Evolutionary conservation across 352 stramenopile genomes (phyloP).

Genomic region (Globisporangium iwayamae): DNA sequence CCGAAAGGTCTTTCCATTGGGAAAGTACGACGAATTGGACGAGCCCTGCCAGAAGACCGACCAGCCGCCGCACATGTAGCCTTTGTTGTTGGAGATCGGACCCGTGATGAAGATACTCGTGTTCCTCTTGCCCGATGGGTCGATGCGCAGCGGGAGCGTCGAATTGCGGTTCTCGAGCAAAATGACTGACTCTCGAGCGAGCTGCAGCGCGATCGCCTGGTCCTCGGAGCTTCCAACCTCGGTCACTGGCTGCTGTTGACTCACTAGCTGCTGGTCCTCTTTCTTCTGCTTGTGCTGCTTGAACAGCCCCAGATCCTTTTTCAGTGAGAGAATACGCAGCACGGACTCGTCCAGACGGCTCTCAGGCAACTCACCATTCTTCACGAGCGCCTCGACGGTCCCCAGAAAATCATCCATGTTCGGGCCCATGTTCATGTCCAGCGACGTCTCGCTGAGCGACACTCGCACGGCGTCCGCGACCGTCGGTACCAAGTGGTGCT

Average conservation of each 20-base stretch:
- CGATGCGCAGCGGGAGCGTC: slow-evolving; percentile 33
- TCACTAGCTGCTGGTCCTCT: slow-evolving; percentile 6
- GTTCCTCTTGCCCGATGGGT: not conserved
- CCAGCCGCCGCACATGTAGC: slow-evolving; percentile 68
- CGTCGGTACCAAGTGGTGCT: slow-evolving; percentile 73
- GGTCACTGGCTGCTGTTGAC: not conserved
- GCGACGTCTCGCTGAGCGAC: slow-evolving; percentile 74
- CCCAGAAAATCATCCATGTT: slow-evolving; percentile 44
- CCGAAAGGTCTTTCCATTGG: slow-evolving; percentile 57
- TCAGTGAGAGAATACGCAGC: slow-evolving; percentile 53
- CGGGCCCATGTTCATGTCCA: slow-evolving; percentile 92
- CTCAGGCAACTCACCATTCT: slow-evolving; percentile 32
- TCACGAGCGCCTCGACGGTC: slow-evolving; percentile 53
- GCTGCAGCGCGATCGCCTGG: slow-evolving; percentile 44
- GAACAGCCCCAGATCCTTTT: slow-evolving; percentile 52
- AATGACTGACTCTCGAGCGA: slow-evolving; percentile 78
- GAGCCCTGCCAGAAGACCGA: slow-evolving; percentile 69
- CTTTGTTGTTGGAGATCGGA: slow-evolving; percentile 61
- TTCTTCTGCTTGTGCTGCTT: not conserved
- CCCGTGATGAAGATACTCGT: slow-evolving; percentile 60
- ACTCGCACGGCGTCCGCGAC: slow-evolving; percentile 63
- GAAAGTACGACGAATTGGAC: slow-evolving; percentile 53
- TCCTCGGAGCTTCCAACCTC: slow-evolving; percentile 50
- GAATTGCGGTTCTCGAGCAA: slow-evolving; percentile 68
- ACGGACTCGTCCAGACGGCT: slow-evolving; percentile 63